Conservation (phyloP, 805 yeast species). For the Blastobotrys americana region DNA sequence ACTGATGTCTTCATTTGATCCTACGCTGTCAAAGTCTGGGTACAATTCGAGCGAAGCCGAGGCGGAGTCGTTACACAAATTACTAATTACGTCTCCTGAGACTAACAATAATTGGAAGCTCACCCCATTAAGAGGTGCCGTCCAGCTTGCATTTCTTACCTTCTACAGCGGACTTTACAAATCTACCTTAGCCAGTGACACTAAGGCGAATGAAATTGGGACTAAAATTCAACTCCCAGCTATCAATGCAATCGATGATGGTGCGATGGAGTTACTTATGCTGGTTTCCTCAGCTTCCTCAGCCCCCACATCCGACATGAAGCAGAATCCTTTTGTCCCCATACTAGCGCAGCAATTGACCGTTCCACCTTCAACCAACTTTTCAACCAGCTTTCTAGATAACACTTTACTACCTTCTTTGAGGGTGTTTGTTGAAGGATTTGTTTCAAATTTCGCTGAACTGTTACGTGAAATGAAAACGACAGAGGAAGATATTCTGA, state of each 20-base stretch:
- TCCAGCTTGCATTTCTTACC: slow-evolving; percentile 20
- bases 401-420: slow-evolving; percentile 16
- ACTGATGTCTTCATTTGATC: slow-evolving; percentile 14
- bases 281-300: slow-evolving; percentile 30
- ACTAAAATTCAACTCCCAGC: slow-evolving; percentile 16
- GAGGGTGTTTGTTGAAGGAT: slow-evolving; percentile 23
- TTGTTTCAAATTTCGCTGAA: slow-evolving; percentile 33
- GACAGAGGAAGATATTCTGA: slow-evolving; percentile 33
- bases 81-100: not conserved
- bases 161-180: slow-evolving; percentile 16
- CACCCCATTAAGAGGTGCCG: slow-evolving; percentile 24
- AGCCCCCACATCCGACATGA: slow-evolving; percentile 8
- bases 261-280: slow-evolving; percentile 35
- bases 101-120: slow-evolving; percentile 21
- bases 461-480: slow-evolving; percentile 34
- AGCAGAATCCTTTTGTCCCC: slow-evolving; percentile 21
- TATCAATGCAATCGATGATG: slow-evolving; percentile 27
- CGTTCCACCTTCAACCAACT: not conserved
- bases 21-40: slow-evolving; percentile 8
- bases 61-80: slow-evolving; percentile 11
- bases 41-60: slow-evolving; percentile 8
- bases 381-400: slow-evolving; percentile 6
- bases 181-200: slow-evolving; percentile 4
- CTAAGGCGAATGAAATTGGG: not conserved
- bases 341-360: slow-evolving; percentile 29